Base-by-base conservation (phyloP, 2,329 filamentous ascomycete genomes). In the Ophiostoma sp. region DNA sequence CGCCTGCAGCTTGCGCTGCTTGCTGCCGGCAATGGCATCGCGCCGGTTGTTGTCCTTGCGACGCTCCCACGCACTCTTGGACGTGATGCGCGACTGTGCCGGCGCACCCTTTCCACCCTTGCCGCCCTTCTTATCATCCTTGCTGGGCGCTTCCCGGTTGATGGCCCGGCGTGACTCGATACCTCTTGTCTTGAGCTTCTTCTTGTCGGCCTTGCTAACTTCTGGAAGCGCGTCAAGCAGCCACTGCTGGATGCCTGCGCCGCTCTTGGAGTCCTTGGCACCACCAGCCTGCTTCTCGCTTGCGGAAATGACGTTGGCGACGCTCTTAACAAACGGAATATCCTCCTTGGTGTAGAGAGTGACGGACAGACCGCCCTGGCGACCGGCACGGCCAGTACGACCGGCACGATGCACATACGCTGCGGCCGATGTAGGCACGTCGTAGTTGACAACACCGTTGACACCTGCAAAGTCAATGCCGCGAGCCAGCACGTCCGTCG, bases 301-400 rank as follows among this genome's bases (percentile, higher is more conserved):
- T 36, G 87, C 86, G 0, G 90, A 86, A 72, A 99, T 97, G 45
- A 98, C 91, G 75, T 97, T 97, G 45, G 93, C 95, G 41, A 99
- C 91, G 71, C 88, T 91, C 80, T 94, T 96, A 69, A 99, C 87
- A 69, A 84, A 92, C 0, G 91, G 90, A 4, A 98, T 89, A 75
- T 99, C 95, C 70, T 97, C 95, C 77, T 95, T 92, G 0, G 94
- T 98, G 78, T 97, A 99, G 69, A 97, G 89, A 0, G 95, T 99
- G 1, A 99, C 89, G 0, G 93, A 93, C 3, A 97, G 86, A 64
- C 95, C 95, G 27, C 93, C 93, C 74, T 91, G 87, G 38, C 93
- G 85, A 0, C 95, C 95, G 0, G 93, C 95, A 36, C 95, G 85
- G 0, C 94, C 95, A 0, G 95, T 98, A 64, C 95, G 86, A 0